Evolutionary conservation across 176 grass and related monocot species (phyloP), one percentile per base, ranked within the genome.

Genomic region (Ananas comosus): DNA sequence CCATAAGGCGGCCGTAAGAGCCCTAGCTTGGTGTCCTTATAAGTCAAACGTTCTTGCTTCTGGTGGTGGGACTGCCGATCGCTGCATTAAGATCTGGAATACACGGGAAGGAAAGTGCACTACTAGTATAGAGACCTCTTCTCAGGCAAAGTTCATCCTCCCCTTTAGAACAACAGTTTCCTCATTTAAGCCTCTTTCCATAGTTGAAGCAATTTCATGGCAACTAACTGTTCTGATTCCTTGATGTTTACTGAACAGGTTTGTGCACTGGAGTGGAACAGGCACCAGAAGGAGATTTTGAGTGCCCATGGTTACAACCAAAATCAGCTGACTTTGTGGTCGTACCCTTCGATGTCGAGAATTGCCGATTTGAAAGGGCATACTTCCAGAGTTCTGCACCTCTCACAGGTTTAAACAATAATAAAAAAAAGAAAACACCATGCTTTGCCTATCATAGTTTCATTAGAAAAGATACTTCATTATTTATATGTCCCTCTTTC

Each of bases 261-360:
- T 10, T 76, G 74, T 52, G 81, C 81, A 23, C 50, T 83, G 63
- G 81, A 83, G 56, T 83, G 81, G 81, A 83, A 78, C 74, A 73
- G 59, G 74, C 69, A 78, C 50, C 74, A 78, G 21, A 83, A 78
- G 67, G 81, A 83, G 74, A 83, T 83, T 28, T 58, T 83, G 14
- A 83, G 74, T 50, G 81, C 81, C 7, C 79, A 81, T 70, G 79
- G 71, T 51, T 81, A 28, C 51, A 56, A 42, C 29, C 61, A 78
- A 24, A 68, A 73, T 63, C 68, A 58, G 63, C 63, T 83, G 8
- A 78, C 50, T 28, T 68, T 83, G 49, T 76, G 81, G 42, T 53
- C 81, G 29, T 83, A 72, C 65, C 68, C 81, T 83, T 83, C 81
- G 2, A 50, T 83, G 74, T 48, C 74, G 33, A 83, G 78, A 76